These are phyloP conservation scores for Hyaloscypha finlandica DNA, from an alignment of 495 filamentous ascomycete species.

Conservation along the genomic window DNA sequence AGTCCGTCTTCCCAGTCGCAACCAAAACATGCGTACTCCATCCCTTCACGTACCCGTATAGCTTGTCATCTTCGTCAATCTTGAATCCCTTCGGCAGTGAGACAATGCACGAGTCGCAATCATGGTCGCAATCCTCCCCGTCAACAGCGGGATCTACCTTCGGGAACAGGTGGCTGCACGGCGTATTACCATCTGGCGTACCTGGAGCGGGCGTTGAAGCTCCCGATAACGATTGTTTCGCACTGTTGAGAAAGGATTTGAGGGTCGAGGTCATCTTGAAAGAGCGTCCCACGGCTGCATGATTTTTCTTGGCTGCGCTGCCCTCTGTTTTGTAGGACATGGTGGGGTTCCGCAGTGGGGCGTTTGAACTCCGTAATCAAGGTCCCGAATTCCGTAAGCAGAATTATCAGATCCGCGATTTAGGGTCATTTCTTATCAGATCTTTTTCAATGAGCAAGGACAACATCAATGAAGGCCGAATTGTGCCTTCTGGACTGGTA, in stretches of 20 bases:
- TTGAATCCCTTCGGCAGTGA: conserved; percentile 70
- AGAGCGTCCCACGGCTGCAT: neutral
- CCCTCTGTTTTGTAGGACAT: conserved; percentile 9
- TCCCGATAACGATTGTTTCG: conserved; percentile 26
- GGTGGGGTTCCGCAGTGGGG: conserved; percentile 9
- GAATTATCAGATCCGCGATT: conserved; percentile 19
- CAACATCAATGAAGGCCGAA: neutral
- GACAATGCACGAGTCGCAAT: conserved; percentile 82
- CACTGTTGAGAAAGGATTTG: conserved; percentile 27
- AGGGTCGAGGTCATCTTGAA: conserved; percentile 25
- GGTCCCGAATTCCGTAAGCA: too few relatives aligned
- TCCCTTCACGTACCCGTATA: conserved; percentile 86
- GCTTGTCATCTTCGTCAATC: conserved; percentile 73
- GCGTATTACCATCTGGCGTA: conserved; percentile 22
- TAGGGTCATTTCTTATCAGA: neutral
- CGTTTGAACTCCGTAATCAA: conserved; percentile 17
- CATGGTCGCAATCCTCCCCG: conserved; percentile 85
- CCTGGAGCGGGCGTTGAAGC: conserved; percentile 24
- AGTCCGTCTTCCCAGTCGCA: conserved; percentile 93
- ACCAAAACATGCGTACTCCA: conserved; percentile 91
- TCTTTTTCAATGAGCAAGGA: neutral
- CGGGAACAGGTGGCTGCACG: conserved; percentile 55
- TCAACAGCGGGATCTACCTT: conserved; percentile 71
- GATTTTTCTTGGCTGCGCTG: neutral
- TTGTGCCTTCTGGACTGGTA: neutral